These are phyloP conservation scores for Zygosaccharomyces gambellarensis DNA, from an alignment of 805 yeast species.

Conservation along the genomic window DNA sequence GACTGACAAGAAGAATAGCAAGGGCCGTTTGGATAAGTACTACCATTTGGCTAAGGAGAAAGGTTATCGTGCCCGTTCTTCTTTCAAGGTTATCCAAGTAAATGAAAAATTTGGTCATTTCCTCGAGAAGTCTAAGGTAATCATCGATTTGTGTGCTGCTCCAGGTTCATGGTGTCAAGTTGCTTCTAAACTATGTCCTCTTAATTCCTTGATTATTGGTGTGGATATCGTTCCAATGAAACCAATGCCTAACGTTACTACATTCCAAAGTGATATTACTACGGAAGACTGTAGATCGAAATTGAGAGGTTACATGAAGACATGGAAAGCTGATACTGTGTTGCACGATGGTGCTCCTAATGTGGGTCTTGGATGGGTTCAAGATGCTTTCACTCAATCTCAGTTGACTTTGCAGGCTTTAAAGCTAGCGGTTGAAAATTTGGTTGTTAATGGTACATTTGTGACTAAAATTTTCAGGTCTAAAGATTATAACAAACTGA, in stretches of 20 bases:
- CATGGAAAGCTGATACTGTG: slow-evolving; percentile 98
- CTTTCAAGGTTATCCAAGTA: slow-evolving; percentile 89
- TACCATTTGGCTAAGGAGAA: slow-evolving; percentile 94
- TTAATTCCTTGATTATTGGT: slow-evolving; percentile 90
- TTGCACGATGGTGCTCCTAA: slow-evolving; percentile 99
- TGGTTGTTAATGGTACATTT: slow-evolving; percentile 88
- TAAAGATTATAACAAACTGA: slow-evolving; percentile 92
- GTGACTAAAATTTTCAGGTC: slow-evolving; percentile 97
- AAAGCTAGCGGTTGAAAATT: slow-evolving; percentile 88
- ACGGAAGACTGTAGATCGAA: slow-evolving; percentile 96
- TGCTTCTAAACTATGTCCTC: slow-evolving; percentile 88
- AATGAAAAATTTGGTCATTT: slow-evolving; percentile 97
- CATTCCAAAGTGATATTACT: slow-evolving; percentile 95
- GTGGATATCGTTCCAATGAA: slow-evolving; percentile 98
- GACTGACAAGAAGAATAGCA: slow-evolving; percentile 89
- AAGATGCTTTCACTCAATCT: slow-evolving; percentile 97
- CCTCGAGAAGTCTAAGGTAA: slow-evolving; percentile 89
- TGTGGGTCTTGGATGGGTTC: slow-evolving; percentile 99
- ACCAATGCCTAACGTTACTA: slow-evolving; percentile 89
- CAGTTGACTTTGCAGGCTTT: slow-evolving; percentile 92
- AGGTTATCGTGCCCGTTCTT: slow-evolving; percentile 98
- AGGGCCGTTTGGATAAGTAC: slow-evolving; percentile 98
- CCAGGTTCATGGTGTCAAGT: slow-evolving; percentile 99
- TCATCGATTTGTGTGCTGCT: slow-evolving; percentile 97
- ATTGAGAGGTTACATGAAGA: slow-evolving; percentile 91